Base-by-base conservation (phyloP, 768 basidiomycete genomes). In the Mycena rebaudengoi region DNA sequence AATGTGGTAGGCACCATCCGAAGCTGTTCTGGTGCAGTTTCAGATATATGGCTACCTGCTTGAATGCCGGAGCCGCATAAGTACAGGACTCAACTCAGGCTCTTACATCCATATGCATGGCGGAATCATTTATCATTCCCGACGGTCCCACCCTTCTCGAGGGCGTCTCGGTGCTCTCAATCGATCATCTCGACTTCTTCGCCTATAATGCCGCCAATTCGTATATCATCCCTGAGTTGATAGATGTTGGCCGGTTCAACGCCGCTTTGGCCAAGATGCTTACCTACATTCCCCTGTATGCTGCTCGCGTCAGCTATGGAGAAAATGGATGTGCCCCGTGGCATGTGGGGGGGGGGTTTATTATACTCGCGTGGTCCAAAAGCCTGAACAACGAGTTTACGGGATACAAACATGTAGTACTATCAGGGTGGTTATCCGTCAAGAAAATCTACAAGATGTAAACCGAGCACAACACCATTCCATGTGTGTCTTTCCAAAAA, bases 161-260 rank as follows among this genome's bases (percentile, higher is more conserved):
- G n/a, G 60, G 51, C 26, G 37, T 62, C 35, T 62, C 52, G n/a
- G 28, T n/a, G 7, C 52, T 62, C 7, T 28, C 37, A 2, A 41
- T 62, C 33, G 60, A 61, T 13, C 7, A 16, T 10, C 60, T 61
- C 35, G 60, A 61, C 14, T 40, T 48, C 5, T 61, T 61, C 33
- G 52, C 29, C 18, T 62, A 62, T 40, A 44, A 33, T n/a, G 61
- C 61, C 14, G 61, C 61, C 37, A 62, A 62, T 48, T 49, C 40
- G 16, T 62, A 62, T 50, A 28, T 62, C 21, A 25, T 62, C 37
- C 61, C 53, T 18, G 61, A 56, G 40, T 10, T 50, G 7, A 51
- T 62, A 2, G 61, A 62, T 14, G 25, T 56, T 8, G 7, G 2
- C 1, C 61, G 61, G 16, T 62, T 62, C 39, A 41, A 32, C 7